phyloP scores from a whole-genome alignment of 257 asterid species.

The Solanum ossicruentum region DNA sequence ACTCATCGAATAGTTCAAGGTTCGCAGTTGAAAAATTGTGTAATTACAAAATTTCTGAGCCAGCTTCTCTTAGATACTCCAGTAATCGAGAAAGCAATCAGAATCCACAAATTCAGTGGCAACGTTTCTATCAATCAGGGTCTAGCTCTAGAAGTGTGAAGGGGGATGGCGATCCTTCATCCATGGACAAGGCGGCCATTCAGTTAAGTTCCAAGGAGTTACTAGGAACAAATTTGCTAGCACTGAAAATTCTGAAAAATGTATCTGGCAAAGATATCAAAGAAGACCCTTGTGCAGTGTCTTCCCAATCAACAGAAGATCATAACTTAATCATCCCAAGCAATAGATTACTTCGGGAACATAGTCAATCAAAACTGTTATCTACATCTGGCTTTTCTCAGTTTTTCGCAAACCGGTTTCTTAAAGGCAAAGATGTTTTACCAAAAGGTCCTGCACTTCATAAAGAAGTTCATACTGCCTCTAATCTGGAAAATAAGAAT shows the following conservation, averaged over 20 bases:
- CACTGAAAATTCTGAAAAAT: neutral
- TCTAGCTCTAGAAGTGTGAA: neutral
- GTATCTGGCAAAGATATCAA: neutral
- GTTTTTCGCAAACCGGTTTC: slow-evolving; percentile 10
- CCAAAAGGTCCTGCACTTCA: neutral
- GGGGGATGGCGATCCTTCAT: neutral
- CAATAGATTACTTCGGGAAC: neutral
- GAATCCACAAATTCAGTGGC: neutral
- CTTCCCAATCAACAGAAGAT: slow-evolving; percentile 2
- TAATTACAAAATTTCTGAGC: slow-evolving; percentile 2
- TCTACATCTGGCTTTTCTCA: slow-evolving; percentile 24
- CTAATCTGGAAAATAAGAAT: neutral
- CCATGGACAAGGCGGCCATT: neutral
- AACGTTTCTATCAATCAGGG: neutral
- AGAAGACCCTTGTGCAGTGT: slow-evolving; percentile 1
- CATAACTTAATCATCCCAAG: neutral
- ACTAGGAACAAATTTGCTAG: neutral
- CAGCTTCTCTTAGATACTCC: slow-evolving; percentile 7
- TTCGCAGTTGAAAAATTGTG: slow-evolving; percentile 5
- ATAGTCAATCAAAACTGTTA: slow-evolving; percentile 5
- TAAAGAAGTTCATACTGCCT: neutral
- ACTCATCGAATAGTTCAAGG: neutral
- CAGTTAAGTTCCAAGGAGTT: slow-evolving; percentile 1
- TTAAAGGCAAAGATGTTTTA: slow-evolving; percentile 4
- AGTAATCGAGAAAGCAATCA: neutral